Conservation (phyloP, 1,284 basidiomycete genomes). For the Heliocybe sulcata region DNA sequence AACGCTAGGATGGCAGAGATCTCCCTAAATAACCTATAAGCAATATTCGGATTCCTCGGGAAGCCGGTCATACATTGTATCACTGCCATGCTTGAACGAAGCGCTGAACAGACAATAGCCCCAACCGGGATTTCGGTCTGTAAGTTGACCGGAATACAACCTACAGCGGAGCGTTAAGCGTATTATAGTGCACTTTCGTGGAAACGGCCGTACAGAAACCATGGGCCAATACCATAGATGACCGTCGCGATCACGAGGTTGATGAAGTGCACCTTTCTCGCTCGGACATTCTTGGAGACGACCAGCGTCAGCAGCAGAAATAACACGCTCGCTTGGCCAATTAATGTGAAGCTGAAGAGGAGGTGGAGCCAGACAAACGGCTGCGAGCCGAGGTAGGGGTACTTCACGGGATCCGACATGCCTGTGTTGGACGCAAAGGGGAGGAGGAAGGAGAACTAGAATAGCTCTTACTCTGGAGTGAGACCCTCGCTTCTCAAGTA, state of each 20-base stretch:
- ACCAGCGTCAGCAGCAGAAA: not conserved
- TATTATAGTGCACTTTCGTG: not conserved
- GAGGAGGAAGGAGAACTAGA: too few relatives aligned
- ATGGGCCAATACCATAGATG: not conserved
- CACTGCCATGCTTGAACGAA: not conserved
- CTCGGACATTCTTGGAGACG: not conserved
- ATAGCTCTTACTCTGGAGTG: too few relatives aligned
- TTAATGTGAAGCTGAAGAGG: not conserved
- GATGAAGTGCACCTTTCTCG: not conserved
- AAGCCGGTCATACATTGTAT: not conserved
- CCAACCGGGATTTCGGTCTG: not conserved
- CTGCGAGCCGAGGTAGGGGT: not conserved
- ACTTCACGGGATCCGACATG: too few relatives aligned
- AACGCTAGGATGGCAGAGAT: not conserved
- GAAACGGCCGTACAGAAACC: not conserved
- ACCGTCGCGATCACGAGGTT: not conserved
- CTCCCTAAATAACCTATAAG: not conserved
- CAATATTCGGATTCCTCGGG: not conserved
- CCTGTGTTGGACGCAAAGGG: too few relatives aligned
- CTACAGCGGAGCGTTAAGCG: not conserved
- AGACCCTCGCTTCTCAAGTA: too few relatives aligned
- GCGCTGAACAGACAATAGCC: not conserved
- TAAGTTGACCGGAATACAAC: not conserved
- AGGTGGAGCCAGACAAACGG: not conserved
- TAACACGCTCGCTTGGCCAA: not conserved